A percentile compares a stretch with the other conserved stretches of the same genome.
phyloP scores from a whole-genome alignment of 768 basidiomycete species.

The Panellus pusillus region DNA sequence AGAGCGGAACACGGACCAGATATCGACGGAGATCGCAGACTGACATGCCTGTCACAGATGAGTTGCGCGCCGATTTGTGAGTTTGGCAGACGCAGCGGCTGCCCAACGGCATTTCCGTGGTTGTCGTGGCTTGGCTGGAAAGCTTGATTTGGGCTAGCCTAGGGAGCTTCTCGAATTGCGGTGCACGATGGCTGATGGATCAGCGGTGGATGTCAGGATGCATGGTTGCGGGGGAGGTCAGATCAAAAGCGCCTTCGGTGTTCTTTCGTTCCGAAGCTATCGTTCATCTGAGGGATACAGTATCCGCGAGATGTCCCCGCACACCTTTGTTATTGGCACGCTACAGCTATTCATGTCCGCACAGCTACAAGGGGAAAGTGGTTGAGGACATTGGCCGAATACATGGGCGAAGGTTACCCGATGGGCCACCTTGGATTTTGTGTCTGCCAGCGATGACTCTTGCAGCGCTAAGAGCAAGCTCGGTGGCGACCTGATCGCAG shows the following conservation, averaged over 20 bases:
- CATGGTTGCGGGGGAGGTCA: conserved; percentile 1
- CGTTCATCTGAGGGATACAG: conserved; percentile 16
- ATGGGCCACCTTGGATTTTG: neutral
- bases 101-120: conserved; percentile 4
- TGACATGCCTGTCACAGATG: neutral
- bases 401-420: conserved; percentile 3
- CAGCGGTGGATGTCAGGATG: conserved; percentile 9
- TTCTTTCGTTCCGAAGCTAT: conserved; percentile 1
- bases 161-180: conserved; percentile 10
- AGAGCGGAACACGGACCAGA: no score
- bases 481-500: no score
- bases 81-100: neutral
- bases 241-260: neutral
- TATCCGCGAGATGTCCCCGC: neutral
- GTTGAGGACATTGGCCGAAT: neutral
- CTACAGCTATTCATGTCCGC: conserved; percentile 6
- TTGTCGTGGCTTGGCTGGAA: conserved; percentile 12
- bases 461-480: no score
- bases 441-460: no score
- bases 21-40: no score
- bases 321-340: neutral
- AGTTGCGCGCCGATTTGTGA: neutral
- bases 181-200: conserved; percentile 20
- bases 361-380: conserved; percentile 14
- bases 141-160: neutral